Evolutionary conservation across 148 eudicot genomes (phyloP).

Genomic region (Rhododendron mucronatum): DNA sequence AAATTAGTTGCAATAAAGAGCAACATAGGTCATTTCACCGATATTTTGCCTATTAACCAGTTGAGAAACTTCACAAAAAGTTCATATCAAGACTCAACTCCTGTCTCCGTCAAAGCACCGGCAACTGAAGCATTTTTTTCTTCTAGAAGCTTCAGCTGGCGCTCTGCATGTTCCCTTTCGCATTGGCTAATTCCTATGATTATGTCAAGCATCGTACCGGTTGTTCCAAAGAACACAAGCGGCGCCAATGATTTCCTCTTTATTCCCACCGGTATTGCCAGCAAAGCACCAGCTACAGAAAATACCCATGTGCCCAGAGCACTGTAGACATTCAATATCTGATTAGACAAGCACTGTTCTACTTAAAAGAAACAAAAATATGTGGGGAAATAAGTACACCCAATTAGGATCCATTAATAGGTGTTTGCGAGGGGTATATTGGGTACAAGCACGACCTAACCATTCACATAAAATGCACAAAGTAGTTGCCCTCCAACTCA

Average conservation of each 20-base stretch:
- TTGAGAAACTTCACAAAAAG: not conserved
- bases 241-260: slow-evolving; percentile 83
- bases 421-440: not conserved
- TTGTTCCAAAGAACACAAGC: slow-evolving; percentile 92
- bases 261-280: slow-evolving; percentile 93
- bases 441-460: not conserved
- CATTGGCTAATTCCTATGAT: slow-evolving; percentile 86
- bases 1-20: not conserved
- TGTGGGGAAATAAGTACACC: not conserved
- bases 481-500: not conserved
- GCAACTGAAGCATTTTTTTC: slow-evolving; percentile 45
- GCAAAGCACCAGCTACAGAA: slow-evolving; percentile 89
- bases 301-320: slow-evolving; percentile 98
- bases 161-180: slow-evolving; percentile 95
- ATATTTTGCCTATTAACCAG: not conserved
- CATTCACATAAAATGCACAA: not conserved
- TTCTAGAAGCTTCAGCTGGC: slow-evolving; percentile 82
- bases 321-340: slow-evolving; percentile 32
- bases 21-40: not conserved
- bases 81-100: slow-evolving; percentile 18
- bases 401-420: not conserved
- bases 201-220: slow-evolving; percentile 97
- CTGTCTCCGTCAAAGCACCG: slow-evolving; percentile 19
- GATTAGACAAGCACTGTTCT: not conserved
- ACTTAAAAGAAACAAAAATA: too few relatives aligned